Evolutionary conservation across 164 flowering plant species (phyloP).

Genomic region (Cinnamomum micranthum): DNA sequence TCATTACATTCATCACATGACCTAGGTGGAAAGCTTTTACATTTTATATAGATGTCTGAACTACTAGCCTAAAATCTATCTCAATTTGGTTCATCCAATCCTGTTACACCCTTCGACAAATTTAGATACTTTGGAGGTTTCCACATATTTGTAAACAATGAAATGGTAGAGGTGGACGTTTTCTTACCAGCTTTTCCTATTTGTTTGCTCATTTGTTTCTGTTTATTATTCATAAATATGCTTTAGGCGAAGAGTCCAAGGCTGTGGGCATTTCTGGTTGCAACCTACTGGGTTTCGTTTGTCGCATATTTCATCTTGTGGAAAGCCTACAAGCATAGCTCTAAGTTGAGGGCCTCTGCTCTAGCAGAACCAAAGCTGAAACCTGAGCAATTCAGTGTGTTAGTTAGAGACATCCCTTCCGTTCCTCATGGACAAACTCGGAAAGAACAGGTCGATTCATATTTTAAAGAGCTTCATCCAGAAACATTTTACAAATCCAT

Average conservation of each 20-base stretch:
- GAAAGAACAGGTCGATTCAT: slow-evolving; percentile 88
- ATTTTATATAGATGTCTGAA: too few relatives aligned
- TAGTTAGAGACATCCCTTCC: slow-evolving; percentile 85
- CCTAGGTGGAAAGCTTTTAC: too few relatives aligned
- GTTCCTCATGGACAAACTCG: slow-evolving; percentile 51
- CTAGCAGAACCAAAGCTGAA: slow-evolving; percentile 54
- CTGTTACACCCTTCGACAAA: too few relatives aligned
- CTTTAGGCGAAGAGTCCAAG: slow-evolving; percentile 59
- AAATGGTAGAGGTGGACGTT: too few relatives aligned
- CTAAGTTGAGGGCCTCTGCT: slow-evolving; percentile 61
- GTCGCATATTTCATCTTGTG: slow-evolving; percentile 67
- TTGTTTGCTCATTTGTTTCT: not conserved
- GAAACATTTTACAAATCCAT: slow-evolving; percentile 79
- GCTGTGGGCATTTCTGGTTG: slow-evolving; percentile 78
- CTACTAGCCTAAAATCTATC: too few relatives aligned
- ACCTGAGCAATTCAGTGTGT: slow-evolving; percentile 74
- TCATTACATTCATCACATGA: too few relatives aligned
- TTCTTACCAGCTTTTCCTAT: too few relatives aligned
- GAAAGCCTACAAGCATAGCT: slow-evolving; percentile 84
- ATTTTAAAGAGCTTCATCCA: slow-evolving; percentile 68
- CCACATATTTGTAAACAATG: too few relatives aligned
- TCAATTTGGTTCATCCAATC: too few relatives aligned
- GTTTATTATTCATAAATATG: not conserved
- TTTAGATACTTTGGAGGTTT: too few relatives aligned
- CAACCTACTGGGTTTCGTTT: slow-evolving; percentile 73